Percentiles rank a stretch among this genome's conserved stretches.
phyloP scores from a whole-genome alignment of 2,329 filamentous ascomycete genomes.

The Penicillium sp. region DNA sequence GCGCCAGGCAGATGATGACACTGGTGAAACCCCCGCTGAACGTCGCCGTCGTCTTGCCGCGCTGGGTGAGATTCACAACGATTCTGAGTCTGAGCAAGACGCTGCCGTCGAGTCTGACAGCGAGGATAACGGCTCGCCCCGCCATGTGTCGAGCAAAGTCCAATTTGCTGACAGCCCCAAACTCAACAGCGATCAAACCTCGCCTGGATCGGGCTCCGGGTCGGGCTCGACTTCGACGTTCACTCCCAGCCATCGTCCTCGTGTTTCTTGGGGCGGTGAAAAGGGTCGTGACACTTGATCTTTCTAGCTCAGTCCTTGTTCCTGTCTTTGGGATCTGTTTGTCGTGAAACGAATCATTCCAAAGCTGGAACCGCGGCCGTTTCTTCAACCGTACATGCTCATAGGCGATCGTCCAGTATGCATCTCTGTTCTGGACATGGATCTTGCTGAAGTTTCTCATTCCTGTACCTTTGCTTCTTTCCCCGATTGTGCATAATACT shows the following conservation, averaged over 20 bases:
- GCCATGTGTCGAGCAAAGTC: slow-evolving; percentile 25
- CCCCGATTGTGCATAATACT: slow-evolving; percentile 13
- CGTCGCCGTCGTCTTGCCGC: slow-evolving; percentile 48
- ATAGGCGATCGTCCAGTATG: no score
- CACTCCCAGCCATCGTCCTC: slow-evolving; percentile 27
- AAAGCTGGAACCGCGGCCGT: no score
- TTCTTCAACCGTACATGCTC: no score
- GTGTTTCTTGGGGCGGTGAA: slow-evolving; percentile 45
- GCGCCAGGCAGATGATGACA: slow-evolving; percentile 34
- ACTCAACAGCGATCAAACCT: slow-evolving; percentile 19
- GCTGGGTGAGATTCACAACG: slow-evolving; percentile 35
- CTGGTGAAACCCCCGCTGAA: slow-evolving; percentile 46
- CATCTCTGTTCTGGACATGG: slow-evolving; percentile 2
- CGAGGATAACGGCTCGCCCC: slow-evolving; percentile 25
- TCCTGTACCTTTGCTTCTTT: slow-evolving; percentile 10
- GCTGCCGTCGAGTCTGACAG: slow-evolving; percentile 26
- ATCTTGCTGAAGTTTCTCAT: slow-evolving; percentile 1
- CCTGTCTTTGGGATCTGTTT: no score
- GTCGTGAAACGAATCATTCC: no score
- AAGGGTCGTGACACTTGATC: slow-evolving; percentile 29
- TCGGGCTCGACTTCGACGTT: slow-evolving; percentile 17
- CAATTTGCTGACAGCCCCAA: slow-evolving; percentile 36
- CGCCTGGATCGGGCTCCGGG: slow-evolving; percentile 18
- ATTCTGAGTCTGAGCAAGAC: slow-evolving; percentile 28
- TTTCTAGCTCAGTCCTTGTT: neutral